A percentile compares a stretch with the other conserved stretches of the same genome.
These are phyloP conservation scores for Pyricularia grisea DNA, from an alignment of 2,329 filamentous ascomycete genomes.

Conservation along the genomic window DNA sequence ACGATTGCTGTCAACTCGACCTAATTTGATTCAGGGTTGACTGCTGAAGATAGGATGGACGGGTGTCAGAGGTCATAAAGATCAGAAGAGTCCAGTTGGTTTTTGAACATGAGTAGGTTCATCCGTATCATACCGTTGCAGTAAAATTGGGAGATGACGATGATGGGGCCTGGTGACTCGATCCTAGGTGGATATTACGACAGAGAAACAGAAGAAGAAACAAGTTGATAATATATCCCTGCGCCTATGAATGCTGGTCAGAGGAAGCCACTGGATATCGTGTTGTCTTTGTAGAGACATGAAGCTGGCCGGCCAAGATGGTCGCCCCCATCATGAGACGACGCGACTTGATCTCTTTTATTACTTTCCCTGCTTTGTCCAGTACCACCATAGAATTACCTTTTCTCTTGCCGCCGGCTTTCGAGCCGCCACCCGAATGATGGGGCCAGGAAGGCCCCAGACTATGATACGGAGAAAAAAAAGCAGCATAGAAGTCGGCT, in stretches of 20 bases:
- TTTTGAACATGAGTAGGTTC: not conserved
- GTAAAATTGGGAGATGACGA: not conserved
- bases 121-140: not conserved
- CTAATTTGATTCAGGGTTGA: not conserved
- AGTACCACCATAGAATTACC: not conserved
- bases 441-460: not conserved
- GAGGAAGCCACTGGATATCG: slow-evolving; percentile 1
- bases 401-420: not conserved
- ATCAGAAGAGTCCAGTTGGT: not conserved
- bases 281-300: not conserved
- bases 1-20: not conserved
- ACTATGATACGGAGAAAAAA: not conserved
- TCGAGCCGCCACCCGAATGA: not conserved
- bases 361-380: not conserved
- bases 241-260: not conserved
- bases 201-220: not conserved
- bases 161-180: not conserved
- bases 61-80: not conserved
- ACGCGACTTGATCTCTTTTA: not conserved
- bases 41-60: not conserved
- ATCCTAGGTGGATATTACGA: not conserved
- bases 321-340: not conserved
- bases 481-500: not conserved
- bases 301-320: not conserved
- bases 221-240: not conserved